Conservation (phyloP, 2,329 filamentous ascomycete species). For the Penicillium italicum region DNA sequence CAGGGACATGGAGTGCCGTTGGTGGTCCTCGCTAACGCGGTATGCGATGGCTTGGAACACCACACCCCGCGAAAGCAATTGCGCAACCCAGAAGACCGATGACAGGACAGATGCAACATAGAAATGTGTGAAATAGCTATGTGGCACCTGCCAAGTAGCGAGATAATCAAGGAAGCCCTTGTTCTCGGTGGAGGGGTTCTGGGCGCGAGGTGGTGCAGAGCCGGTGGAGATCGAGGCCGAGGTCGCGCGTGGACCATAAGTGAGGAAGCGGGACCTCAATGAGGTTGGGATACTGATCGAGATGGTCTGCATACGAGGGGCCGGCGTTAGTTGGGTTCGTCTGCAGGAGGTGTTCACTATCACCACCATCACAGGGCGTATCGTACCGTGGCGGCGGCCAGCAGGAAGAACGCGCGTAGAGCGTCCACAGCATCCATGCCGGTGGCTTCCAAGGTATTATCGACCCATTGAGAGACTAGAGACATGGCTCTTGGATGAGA, state of each 20-base stretch:
- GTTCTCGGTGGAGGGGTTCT: not conserved
- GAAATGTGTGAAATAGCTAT: constrained; percentile 86
- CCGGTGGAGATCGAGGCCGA: constrained; percentile 15
- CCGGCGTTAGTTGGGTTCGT: constrained; percentile 14
- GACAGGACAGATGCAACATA: constrained; percentile 69
- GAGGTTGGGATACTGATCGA: constrained; percentile 50
- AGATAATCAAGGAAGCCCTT: constrained; percentile 47
- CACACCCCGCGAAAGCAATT: constrained; percentile 56
- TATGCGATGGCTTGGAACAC: constrained; percentile 51
- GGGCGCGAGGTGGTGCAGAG: constrained; percentile 8
- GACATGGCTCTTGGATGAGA: constrained; percentile 4
- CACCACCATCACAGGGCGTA: constrained; percentile 14
- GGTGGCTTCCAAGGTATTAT: constrained; percentile 13
- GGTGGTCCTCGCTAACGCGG: constrained; percentile 37
- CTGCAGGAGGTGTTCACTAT: constrained; percentile 34
- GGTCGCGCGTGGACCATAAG: constrained; percentile 56
- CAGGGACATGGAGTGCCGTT: constrained; percentile 52
- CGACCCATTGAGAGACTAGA: constrained; percentile 11
- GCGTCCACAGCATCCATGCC: constrained; percentile 27
- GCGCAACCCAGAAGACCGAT: constrained; percentile 70
- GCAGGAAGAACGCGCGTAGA: constrained; percentile 38
- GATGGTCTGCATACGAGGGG: constrained; percentile 40
- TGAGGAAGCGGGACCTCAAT: constrained; percentile 55
- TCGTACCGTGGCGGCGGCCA: constrained; percentile 39
- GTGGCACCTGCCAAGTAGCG: constrained; percentile 65